phyloP scores from a whole-genome alignment of 169 alveolate species.

The Eimeria falciformis region DNA sequence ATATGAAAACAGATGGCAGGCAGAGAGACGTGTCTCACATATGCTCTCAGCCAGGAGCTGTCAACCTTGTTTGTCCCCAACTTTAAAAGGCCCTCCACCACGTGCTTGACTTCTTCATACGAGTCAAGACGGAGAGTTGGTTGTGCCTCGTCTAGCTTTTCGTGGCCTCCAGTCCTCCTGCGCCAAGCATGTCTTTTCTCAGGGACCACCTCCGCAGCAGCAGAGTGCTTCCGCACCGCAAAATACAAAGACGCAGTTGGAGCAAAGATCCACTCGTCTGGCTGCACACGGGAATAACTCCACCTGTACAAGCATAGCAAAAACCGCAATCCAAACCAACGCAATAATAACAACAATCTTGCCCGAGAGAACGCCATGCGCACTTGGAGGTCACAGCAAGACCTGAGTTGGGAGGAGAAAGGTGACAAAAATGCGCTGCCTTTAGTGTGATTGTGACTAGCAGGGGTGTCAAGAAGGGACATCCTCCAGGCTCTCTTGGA shows the following conservation, averaged over 20 bases:
- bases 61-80: conserved; percentile 45
- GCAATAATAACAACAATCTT: background rate
- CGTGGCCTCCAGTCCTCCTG: conserved; percentile 38
- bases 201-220: conserved; percentile 20
- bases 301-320: conserved; percentile 48
- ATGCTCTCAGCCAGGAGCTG: conserved; percentile 57
- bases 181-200: conserved; percentile 34
- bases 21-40: conserved; percentile 23
- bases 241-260: conserved; percentile 71
- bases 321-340: background rate
- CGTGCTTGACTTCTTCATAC: conserved; percentile 50
- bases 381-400: too few species aligned
- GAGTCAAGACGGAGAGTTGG: conserved; percentile 65
- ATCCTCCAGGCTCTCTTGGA: background rate
- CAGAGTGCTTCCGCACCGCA: conserved; percentile 64
- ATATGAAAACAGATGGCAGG: too few species aligned
- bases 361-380: background rate
- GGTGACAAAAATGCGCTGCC: too few species aligned
- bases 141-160: background rate
- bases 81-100: conserved; percentile 57
- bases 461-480: too few species aligned
- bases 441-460: too few species aligned
- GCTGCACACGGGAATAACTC: conserved; percentile 60
- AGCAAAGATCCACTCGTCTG: conserved; percentile 73
- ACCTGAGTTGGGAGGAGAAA: too few species aligned